Evolutionary conservation across 1,284 basidiomycete genomes (phyloP).

Genomic region (Trametes pubescens): DNA sequence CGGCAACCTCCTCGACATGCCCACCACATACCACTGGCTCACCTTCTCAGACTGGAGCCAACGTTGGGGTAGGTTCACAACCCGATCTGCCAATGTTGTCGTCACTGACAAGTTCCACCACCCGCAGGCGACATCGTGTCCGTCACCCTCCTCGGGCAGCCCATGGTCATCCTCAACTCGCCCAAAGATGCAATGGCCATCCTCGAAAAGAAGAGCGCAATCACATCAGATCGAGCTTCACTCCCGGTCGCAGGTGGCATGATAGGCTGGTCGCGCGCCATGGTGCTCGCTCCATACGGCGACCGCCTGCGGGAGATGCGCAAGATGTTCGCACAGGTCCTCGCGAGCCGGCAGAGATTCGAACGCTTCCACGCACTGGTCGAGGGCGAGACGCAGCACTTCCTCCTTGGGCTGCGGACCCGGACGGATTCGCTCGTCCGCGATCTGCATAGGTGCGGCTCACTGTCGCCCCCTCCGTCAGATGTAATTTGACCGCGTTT

Average conservation of each 20-base stretch:
- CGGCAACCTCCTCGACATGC: conserved; percentile 36
- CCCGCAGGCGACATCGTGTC: conserved; percentile 66
- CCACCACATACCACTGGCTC: conserved; percentile 51
- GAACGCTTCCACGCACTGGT: conserved; percentile 37
- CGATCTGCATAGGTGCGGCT: conserved; percentile 39
- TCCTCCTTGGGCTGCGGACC: conserved; percentile 33
- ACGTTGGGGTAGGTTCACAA: conserved; percentile 31
- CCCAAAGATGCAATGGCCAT: conserved; percentile 61
- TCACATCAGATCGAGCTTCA: conserved; percentile 71
- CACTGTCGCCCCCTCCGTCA: neutral
- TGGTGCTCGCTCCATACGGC: conserved; percentile 68
- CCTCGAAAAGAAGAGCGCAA: conserved; percentile 71
- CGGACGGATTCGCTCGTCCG: conserved; percentile 33
- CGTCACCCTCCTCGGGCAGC: conserved; percentile 64
- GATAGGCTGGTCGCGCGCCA: conserved; percentile 69
- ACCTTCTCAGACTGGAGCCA: conserved; percentile 65
- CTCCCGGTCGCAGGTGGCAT: conserved; percentile 55
- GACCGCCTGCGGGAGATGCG: conserved; percentile 69
- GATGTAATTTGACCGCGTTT: conserved; percentile 15
- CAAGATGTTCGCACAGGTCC: conserved; percentile 43
- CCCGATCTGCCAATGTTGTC: neutral
- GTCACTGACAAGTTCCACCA: neutral
- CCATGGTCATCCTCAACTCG: conserved; percentile 66
- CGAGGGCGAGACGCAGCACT: conserved; percentile 37
- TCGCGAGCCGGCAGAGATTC: conserved; percentile 40